phyloP scores from a whole-genome alignment of 2,329 filamentous ascomycete species.

The Botrytis deweyae region DNA sequence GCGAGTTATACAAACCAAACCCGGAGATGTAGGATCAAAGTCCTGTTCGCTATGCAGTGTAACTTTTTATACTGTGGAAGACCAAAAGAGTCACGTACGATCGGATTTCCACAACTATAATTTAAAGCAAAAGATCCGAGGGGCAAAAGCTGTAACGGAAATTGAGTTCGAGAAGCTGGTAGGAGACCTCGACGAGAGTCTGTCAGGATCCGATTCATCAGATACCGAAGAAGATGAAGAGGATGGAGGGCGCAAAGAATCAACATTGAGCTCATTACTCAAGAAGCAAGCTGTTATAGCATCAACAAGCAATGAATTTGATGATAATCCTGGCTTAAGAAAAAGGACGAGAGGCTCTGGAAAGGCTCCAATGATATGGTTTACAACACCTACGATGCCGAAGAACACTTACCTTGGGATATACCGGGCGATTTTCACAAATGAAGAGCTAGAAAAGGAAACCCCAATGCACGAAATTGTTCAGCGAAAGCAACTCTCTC shows the following conservation, averaged over 20 bases:
- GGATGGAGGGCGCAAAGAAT: constrained; percentile 57
- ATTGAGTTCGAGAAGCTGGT: constrained; percentile 83
- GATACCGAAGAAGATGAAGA: constrained; percentile 67
- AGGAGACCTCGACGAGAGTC: constrained; percentile 82
- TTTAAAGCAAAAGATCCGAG: constrained; percentile 83
- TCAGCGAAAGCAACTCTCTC: constrained; percentile 72
- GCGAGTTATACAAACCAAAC: constrained; percentile 38
- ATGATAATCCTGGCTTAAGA: constrained; percentile 47
- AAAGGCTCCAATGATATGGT: constrained; percentile 81
- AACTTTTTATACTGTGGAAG: constrained; percentile 68
- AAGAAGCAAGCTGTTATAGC: constrained; percentile 80
- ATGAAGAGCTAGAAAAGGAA: constrained; percentile 65
- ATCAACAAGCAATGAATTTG: constrained; percentile 44
- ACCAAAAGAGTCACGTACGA: constrained; percentile 82
- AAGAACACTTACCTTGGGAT: constrained; percentile 79
- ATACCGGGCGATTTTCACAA: constrained; percentile 78
- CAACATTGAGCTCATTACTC: constrained; percentile 71
- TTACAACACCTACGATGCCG: constrained; percentile 72
- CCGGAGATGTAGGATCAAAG: constrained; percentile 59
- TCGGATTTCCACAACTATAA: constrained; percentile 95
- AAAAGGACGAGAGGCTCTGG: constrained; percentile 56
- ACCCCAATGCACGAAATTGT: constrained; percentile 65
- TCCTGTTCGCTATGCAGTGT: constrained; percentile 79
- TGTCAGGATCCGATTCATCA: constrained; percentile 79
- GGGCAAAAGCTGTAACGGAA: constrained; percentile 70